Evolutionary conservation across 179 eudicot genomes (phyloP).

Genomic region (Corrigiola litoralis): DNA sequence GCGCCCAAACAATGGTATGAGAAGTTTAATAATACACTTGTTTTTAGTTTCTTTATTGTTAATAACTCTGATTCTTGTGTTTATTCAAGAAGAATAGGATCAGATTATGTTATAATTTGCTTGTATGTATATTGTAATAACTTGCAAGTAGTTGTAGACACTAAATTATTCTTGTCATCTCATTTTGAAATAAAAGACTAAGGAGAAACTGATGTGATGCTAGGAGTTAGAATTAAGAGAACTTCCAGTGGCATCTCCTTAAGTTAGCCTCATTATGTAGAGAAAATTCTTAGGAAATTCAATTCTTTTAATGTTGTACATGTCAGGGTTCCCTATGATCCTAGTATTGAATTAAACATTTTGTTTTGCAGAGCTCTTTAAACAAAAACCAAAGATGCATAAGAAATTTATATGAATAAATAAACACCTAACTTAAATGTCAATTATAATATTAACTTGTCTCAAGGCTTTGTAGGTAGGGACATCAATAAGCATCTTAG

Average conservation of each 20-base stretch:
- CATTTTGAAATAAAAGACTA: conserved; percentile 11
- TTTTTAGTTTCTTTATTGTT: neutral
- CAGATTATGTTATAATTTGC: neutral
- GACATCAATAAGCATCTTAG: too few relatives aligned
- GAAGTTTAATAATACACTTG: neutral
- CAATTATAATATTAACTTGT: too few relatives aligned
- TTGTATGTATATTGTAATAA: neutral
- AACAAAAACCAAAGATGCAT: too few relatives aligned
- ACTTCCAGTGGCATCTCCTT: neutral
- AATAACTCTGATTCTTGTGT: neutral
- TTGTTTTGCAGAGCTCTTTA: too few relatives aligned
- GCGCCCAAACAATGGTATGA: too few relatives aligned
- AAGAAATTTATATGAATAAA: too few relatives aligned
- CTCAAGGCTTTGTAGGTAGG: too few relatives aligned
- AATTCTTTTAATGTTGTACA: neutral
- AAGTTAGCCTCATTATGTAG: conserved; percentile 11
- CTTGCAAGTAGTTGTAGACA: neutral
- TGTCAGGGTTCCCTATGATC: conserved; percentile 4
- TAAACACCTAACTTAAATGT: too few relatives aligned
- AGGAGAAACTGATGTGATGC: conserved; percentile 9
- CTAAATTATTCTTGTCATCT: neutral
- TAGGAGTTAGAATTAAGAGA: neutral
- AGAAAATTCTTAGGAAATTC: conserved; percentile 8
- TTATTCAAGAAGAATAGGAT: neutral
- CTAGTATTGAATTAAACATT: too few relatives aligned